Base-by-base conservation (phyloP, 495 filamentous ascomycete genomes). In the Aspergillus bertholletiae region DNA sequence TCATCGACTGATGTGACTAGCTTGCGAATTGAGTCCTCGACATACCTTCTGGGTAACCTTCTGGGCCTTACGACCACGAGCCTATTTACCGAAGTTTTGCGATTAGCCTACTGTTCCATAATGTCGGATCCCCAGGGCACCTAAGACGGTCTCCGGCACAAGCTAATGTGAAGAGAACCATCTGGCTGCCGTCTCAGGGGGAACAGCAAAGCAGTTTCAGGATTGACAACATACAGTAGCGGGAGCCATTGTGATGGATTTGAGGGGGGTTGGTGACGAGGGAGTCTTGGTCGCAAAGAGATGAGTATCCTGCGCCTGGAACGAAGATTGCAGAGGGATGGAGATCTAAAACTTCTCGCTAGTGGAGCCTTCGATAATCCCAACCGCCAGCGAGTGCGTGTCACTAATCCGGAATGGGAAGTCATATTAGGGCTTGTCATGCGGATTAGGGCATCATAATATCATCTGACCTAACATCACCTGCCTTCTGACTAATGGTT, bases 81-180 rank as follows among this genome's bases (percentile, higher is more conserved):
- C 64, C 75, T 77, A 77, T 67, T 64, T 48, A 53, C 43, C 49
- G 35, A 63, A 63, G 50, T 50, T 60, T 51, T 37, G 30, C 24
- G 57, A 71, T 94, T 89, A 95, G 90, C 92, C 92, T 96, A 95
- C 90, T 96, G 91, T 82, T 89, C 88, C 83, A 81, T 79, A 70
- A 78, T 77, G 68, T 72, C 72, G 71, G 54, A 67, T 62, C 67
- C 61, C 62, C 48, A 28, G 49, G 52, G 46, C 46, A n/a, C 32
- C 20, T 18, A 45, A 13, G 26, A 41, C 18, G 39, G 7, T 43
- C 11, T 43, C 24, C 24, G 9, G 13, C 40, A 43, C 35, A 45
- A 30, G 18, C 13, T 34, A 18, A 41, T 47, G 46, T 41, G 44
- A 51, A 53, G n/a, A 37, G n/a, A 53, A 58, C 23, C 58, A 50